phyloP scores from a whole-genome alignment of 768 basidiomycete genomes.

The Leucogyrophana mollusca region DNA sequence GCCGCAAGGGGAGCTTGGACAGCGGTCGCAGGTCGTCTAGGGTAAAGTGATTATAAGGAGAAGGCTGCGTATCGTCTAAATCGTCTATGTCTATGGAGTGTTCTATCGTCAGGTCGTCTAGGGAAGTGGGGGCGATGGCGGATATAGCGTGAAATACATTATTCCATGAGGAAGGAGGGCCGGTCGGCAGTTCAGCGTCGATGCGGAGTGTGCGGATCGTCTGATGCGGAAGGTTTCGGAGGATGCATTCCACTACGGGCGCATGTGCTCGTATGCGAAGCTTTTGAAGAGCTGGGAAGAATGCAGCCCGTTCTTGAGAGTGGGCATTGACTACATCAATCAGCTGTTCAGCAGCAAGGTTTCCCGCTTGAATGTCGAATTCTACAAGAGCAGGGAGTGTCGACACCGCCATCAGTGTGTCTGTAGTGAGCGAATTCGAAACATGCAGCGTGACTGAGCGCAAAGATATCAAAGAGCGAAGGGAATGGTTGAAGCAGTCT shows the following conservation, averaged over 20 bases:
- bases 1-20: constrained; percentile 32
- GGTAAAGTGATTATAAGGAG: constrained; percentile 14
- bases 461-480: constrained; percentile 33
- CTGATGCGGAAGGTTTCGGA: constrained; percentile 31
- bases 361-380: constrained; percentile 44
- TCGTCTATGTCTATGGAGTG: constrained; percentile 28
- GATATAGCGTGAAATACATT: constrained; percentile 31
- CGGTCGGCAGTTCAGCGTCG: constrained; percentile 31
- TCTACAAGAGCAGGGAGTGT: constrained; percentile 36
- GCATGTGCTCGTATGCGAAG: constrained; percentile 40
- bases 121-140: constrained; percentile 24
- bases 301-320: not conserved
- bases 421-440: constrained; percentile 35
- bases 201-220: constrained; percentile 37
- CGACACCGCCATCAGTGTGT: constrained; percentile 36
- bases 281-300: constrained; percentile 37
- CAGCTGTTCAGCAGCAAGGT: constrained; percentile 28
- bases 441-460: constrained; percentile 38
- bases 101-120: constrained; percentile 41
- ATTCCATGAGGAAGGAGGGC: constrained; percentile 31
- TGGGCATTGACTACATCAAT: constrained; percentile 4
- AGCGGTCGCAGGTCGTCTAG: constrained; percentile 35
- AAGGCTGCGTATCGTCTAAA: constrained; percentile 29
- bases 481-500: constrained; percentile 23
- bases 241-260: constrained; percentile 31